phyloP scores from a whole-genome alignment of 371 early-diverging fungal species.

The Syncephalastrum monosporum region DNA sequence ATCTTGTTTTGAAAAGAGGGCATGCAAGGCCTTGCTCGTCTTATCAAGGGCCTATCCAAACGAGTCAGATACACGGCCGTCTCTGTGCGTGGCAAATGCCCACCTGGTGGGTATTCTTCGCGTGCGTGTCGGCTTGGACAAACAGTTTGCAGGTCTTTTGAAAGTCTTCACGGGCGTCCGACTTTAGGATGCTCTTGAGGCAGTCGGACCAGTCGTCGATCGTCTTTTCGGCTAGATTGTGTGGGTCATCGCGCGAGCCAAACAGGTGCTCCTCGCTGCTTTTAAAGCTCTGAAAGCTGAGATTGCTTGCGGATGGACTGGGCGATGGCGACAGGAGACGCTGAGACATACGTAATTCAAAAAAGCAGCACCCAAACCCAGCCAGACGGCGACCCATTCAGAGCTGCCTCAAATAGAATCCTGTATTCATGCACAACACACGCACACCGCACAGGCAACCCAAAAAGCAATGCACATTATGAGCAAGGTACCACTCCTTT shows the following conservation, averaged over 20 bases:
- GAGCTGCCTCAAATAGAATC: too few species aligned
- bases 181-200: slow-evolving; percentile 14
- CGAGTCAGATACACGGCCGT: background rate
- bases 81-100: background rate
- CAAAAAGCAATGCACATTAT: too few species aligned
- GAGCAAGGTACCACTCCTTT: too few species aligned
- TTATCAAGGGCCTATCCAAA: slow-evolving; percentile 12
- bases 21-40: slow-evolving; percentile 9
- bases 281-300: slow-evolving; percentile 7
- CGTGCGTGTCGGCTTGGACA: slow-evolving; percentile 25
- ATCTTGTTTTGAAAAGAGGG: too few species aligned
- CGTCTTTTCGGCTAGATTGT: slow-evolving; percentile 21
- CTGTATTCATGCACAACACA: too few species aligned
- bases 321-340: slow-evolving; percentile 1
- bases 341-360: too few species aligned
- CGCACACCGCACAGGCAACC: too few species aligned
- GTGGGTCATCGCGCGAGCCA: slow-evolving; percentile 28
- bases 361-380: too few species aligned
- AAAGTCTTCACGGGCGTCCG: slow-evolving; percentile 19
- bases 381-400: too few species aligned
- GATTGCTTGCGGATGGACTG: slow-evolving; percentile 8
- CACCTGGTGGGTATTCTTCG: slow-evolving; percentile 23
- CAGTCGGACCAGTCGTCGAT: slow-evolving; percentile 29
- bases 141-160: slow-evolving; percentile 26
- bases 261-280: slow-evolving; percentile 11